Conservation (phyloP, 2,329 filamentous ascomycete genomes). For the Podosphaera fusca region DNA sequence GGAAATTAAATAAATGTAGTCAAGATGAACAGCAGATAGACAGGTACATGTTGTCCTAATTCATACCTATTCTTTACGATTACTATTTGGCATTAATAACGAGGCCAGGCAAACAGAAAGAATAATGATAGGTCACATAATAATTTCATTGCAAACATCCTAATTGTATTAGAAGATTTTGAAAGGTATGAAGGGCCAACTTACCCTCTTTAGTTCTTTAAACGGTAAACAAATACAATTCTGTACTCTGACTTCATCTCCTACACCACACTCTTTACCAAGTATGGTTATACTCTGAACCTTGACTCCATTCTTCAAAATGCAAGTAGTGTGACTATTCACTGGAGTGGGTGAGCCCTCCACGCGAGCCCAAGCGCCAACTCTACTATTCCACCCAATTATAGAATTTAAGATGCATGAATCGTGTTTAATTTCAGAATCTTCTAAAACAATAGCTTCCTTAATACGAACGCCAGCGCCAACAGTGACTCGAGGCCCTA, state of each 20-base stretch:
- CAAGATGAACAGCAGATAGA: too few species aligned
- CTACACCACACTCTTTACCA: slow-evolving; percentile 85
- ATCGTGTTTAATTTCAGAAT: slow-evolving; percentile 88
- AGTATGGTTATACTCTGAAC: slow-evolving; percentile 96
- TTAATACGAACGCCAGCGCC: slow-evolving; percentile 81
- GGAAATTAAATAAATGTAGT: too few species aligned
- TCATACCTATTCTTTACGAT: too few species aligned
- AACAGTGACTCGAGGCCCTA: slow-evolving; percentile 68
- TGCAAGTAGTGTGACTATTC: slow-evolving; percentile 74
- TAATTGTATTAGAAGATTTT: not conserved
- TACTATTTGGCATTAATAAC: too few species aligned
- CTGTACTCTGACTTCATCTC: slow-evolving; percentile 84
- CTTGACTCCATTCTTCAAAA: slow-evolving; percentile 94
- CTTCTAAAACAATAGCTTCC: slow-evolving; percentile 88
- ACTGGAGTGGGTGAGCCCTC: slow-evolving; percentile 82
- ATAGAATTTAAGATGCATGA: slow-evolving; percentile 90
- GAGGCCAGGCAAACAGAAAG: too few species aligned
- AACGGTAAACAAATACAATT: slow-evolving; percentile 95
- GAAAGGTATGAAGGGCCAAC: slow-evolving; percentile 13
- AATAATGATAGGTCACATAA: not conserved
- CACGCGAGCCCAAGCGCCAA: slow-evolving; percentile 94
- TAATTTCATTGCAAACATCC: not conserved
- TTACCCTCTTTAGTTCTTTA: slow-evolving; percentile 89
- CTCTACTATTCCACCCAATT: slow-evolving; percentile 86
- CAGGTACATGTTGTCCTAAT: too few species aligned